phyloP scores from a whole-genome alignment of 2,329 filamentous ascomycete genomes.

The Rugonectria rugulosa region DNA sequence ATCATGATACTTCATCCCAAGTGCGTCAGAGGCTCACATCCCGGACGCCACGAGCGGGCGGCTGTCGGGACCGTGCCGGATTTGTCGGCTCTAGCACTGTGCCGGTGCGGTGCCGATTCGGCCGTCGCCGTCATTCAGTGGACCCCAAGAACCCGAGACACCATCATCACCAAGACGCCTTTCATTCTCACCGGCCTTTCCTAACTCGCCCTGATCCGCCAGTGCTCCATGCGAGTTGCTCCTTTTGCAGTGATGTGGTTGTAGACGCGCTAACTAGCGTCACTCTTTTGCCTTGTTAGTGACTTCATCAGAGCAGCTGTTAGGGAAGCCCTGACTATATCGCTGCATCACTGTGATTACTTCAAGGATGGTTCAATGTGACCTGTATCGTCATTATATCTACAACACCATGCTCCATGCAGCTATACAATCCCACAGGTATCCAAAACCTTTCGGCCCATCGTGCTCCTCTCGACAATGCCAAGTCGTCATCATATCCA shows the following conservation, averaged over 20 bases:
- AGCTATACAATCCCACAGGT: conserved; percentile 14
- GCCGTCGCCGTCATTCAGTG: not conserved
- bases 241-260: too few species aligned
- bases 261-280: too few species aligned
- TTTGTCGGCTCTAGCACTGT: conserved; percentile 13
- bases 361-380: not conserved
- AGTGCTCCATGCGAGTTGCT: not conserved
- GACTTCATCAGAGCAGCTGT: too few species aligned
- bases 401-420: conserved; percentile 5
- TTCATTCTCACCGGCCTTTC: not conserved
- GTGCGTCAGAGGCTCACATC: too few species aligned
- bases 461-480: not conserved
- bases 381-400: conserved; percentile 20
- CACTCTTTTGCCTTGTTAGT: too few species aligned
- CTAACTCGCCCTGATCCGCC: not conserved
- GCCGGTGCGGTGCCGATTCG: conserved; percentile 15
- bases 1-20: too few species aligned
- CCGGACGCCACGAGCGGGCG: not conserved
- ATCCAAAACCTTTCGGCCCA: conserved; percentile 1
- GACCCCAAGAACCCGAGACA: not conserved
- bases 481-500: conserved; percentile 21
- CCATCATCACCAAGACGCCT: not conserved
- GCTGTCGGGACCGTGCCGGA: conserved; percentile 6
- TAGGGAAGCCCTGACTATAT: too few species aligned
- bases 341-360: not conserved